Conservation (phyloP, 352 stramenopile genomes). For the Peronospora belbahrii region DNA sequence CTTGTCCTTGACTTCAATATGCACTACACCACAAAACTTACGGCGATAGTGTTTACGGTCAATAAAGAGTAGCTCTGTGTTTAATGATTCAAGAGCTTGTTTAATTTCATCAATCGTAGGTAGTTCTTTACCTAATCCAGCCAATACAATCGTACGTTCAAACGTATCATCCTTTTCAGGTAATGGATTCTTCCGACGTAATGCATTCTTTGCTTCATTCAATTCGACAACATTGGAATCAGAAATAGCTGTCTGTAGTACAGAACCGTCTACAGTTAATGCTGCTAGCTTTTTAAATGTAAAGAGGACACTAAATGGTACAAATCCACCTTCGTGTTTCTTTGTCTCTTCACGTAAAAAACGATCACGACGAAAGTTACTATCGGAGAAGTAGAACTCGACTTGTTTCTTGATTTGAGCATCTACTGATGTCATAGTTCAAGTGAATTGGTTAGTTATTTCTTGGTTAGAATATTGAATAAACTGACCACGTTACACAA, state of each 20-base stretch:
- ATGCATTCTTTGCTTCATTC: constrained; percentile 61
- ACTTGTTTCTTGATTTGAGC: constrained; percentile 86
- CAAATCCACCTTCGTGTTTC: constrained; percentile 74
- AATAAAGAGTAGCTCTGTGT: constrained; percentile 65
- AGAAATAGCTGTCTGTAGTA: constrained; percentile 60
- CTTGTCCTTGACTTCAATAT: constrained; percentile 69
- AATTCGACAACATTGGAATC: constrained; percentile 76
- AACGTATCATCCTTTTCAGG: constrained; percentile 52
- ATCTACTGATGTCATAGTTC: constrained; percentile 47
- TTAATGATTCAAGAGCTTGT: constrained; percentile 40
- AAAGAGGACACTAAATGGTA: constrained; percentile 82
- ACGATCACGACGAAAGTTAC: constrained; percentile 88
- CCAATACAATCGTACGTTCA: constrained; percentile 64
- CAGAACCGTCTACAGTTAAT: constrained; percentile 63
- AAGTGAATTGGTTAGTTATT: too few relatives aligned
- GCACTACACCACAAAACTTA: constrained; percentile 62
- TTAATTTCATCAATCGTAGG: constrained; percentile 82
- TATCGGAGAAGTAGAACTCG: constrained; percentile 91
- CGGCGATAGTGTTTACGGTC: constrained; percentile 63
- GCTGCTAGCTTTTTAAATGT: constrained; percentile 89
- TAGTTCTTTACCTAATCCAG: constrained; percentile 45
- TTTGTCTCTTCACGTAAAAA: constrained; percentile 84
- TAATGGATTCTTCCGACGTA: constrained; percentile 70
- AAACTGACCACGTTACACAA: too few relatives aligned
- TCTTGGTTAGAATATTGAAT: too few relatives aligned